Percentiles rank a stretch among this genome's conserved stretches.
These are phyloP conservation scores for Colletotrichum tropicicola DNA, from an alignment of 2,329 filamentous ascomycete species.

Conservation along the genomic window DNA sequence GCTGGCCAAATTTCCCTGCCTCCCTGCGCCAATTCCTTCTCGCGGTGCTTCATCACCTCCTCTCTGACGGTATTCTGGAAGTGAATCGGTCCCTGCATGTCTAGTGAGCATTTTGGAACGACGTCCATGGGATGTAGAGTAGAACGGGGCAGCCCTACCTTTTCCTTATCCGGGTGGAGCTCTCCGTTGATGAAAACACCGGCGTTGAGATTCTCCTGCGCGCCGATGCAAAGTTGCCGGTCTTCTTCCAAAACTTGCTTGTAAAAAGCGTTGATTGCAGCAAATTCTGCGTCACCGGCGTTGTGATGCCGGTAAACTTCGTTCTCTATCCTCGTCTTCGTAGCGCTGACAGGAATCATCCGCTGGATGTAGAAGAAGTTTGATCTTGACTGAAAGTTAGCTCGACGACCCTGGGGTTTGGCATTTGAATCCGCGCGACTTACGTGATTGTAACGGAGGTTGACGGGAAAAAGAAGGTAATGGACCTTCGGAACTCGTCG, in stretches of 20 bases:
- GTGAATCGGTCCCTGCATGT: conserved; percentile 52
- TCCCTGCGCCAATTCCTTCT: conserved; percentile 33
- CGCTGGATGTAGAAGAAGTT: conserved; percentile 62
- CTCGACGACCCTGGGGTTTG: conserved; percentile 50
- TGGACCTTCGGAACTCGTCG: conserved; percentile 20
- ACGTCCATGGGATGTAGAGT: not conserved
- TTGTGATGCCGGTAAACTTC: conserved; percentile 60
- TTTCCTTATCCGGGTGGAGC: conserved; percentile 62
- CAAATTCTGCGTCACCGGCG: conserved; percentile 55
- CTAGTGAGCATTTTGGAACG: conserved; percentile 28
- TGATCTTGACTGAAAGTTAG: conserved; percentile 47
- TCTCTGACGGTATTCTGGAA: conserved; percentile 42
- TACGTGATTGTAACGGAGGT: conserved; percentile 37
- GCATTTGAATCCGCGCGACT: conserved; percentile 37
- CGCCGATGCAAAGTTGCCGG: conserved; percentile 57
- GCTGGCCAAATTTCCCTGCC: conserved; percentile 43
- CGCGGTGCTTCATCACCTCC: conserved; percentile 38
- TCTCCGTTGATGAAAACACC: conserved; percentile 61
- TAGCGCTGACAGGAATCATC: conserved; percentile 55
- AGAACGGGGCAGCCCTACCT: conserved; percentile 37
- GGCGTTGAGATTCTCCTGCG: conserved; percentile 59
- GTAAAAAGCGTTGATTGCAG: conserved; percentile 56
- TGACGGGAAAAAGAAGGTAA: conserved; percentile 19
- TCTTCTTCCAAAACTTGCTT: conserved; percentile 61
- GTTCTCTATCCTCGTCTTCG: conserved; percentile 54